Percentiles rank a stretch among this genome's conserved stretches.
phyloP scores from a whole-genome alignment of 177 flowering plant genomes.

The Vitis hybrid region DNA sequence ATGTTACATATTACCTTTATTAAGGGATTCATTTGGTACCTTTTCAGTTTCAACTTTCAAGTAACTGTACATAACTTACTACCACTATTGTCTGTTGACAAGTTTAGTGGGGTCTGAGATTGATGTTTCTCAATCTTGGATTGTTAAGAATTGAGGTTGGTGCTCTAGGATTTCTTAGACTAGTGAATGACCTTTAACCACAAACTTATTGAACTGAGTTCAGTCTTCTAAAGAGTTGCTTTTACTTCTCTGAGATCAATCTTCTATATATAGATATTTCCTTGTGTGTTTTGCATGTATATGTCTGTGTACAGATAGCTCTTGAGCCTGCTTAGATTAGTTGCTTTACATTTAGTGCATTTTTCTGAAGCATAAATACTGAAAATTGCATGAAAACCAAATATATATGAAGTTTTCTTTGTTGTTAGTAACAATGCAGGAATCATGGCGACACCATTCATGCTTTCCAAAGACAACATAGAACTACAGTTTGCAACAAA shows the following conservation, averaged over 20 bases:
- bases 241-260: too few species aligned
- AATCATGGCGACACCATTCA: slow-evolving; percentile 57
- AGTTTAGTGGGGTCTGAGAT: not conserved
- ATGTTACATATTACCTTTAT: too few species aligned
- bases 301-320: not conserved
- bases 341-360: not conserved
- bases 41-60: too few species aligned
- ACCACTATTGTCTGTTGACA: too few species aligned
- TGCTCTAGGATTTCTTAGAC: not conserved
- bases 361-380: not conserved
- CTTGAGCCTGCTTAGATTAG: not conserved
- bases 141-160: not conserved
- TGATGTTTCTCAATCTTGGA: not conserved
- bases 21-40: too few species aligned
- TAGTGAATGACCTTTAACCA: not conserved
- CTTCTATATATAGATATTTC: too few species aligned
- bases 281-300: not conserved
- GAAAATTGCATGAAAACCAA: not conserved
- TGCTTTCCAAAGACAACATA: slow-evolving; percentile 58
- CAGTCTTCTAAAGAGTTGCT: not conserved
- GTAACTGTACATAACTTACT: too few species aligned
- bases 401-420: slow-evolving; percentile 1
- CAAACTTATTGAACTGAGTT: not conserved
- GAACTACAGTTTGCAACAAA: slow-evolving; percentile 73
- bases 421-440: slow-evolving; percentile 65